phyloP scores from a whole-genome alignment of 164 flowering plant genomes.

The Liriodendron chinense region DNA sequence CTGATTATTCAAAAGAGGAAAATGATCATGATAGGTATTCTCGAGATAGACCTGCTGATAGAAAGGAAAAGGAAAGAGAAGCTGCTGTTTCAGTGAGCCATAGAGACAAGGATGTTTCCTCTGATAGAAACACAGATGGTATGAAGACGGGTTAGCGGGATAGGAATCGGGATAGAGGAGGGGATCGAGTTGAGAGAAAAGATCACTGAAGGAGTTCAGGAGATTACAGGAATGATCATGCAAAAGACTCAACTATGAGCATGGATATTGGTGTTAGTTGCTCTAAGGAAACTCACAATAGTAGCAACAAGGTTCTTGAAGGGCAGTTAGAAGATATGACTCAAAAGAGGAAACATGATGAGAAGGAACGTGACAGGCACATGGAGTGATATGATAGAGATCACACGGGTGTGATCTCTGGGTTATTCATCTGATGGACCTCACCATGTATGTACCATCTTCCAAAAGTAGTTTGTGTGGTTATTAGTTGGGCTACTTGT shows the following conservation, averaged over 20 bases:
- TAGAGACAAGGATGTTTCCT: conserved; percentile 30
- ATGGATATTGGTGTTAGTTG: conserved; percentile 30
- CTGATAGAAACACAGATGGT: conserved; percentile 35
- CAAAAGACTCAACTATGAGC: conserved; percentile 26
- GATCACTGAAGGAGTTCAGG: conserved; percentile 37
- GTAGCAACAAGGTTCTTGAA: conserved; percentile 35
- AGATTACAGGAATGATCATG: conserved; percentile 40
- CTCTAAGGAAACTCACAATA: conserved; percentile 32
- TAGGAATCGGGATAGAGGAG: conserved; percentile 29
- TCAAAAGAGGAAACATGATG: conserved; percentile 41
- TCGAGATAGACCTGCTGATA: conserved; percentile 47
- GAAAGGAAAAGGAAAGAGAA: conserved; percentile 52
- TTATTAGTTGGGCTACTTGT: background rate
- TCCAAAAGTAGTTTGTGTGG: background rate
- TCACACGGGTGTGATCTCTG: background rate
- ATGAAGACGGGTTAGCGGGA: conserved; percentile 30
- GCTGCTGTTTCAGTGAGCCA: conserved; percentile 21
- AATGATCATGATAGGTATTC: conserved; percentile 42
- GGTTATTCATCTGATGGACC: background rate
- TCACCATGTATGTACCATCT: background rate
- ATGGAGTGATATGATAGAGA: conserved; percentile 25
- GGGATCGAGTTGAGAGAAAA: conserved; percentile 47
- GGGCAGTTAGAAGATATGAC: conserved; percentile 28
- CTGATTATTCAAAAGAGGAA: conserved; percentile 39
- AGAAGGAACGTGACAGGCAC: conserved; percentile 27